Evolutionary conservation across 352 stramenopile genomes (phyloP).

Genomic region (Globisporangium spiculum): DNA sequence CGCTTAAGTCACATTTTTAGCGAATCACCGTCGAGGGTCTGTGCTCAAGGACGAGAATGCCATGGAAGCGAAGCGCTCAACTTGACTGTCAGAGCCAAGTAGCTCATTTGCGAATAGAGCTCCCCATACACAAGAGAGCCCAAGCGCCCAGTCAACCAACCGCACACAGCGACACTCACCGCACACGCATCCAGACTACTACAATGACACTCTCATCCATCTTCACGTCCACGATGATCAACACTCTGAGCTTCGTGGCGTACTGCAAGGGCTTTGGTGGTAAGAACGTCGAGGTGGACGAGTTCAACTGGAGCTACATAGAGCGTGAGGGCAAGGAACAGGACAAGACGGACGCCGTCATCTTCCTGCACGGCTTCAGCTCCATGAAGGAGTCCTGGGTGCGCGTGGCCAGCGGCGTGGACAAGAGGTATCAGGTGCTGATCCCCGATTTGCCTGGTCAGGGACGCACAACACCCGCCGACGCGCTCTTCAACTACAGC

Average conservation of each 20-base stretch:
- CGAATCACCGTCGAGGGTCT: background rate
- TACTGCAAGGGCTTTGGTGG: slow-evolving; percentile 53
- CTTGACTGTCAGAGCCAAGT: background rate
- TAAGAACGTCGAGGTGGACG: slow-evolving; percentile 42
- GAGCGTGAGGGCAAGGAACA: slow-evolving; percentile 38
- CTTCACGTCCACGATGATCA: slow-evolving; percentile 29
- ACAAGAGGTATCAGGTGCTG: slow-evolving; percentile 56
- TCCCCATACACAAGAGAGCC: background rate
- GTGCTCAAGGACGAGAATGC: background rate
- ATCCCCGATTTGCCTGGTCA: slow-evolving; percentile 69
- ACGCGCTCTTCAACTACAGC: slow-evolving; percentile 44
- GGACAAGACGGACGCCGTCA: slow-evolving; percentile 45
- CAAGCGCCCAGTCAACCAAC: background rate
- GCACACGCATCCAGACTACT: background rate
- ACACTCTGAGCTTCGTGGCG: slow-evolving; percentile 44
- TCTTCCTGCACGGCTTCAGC: slow-evolving; percentile 76
- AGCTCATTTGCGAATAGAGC: background rate
- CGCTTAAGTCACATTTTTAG: background rate
- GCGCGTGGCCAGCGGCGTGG: slow-evolving; percentile 43
- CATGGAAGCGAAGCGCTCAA: background rate
- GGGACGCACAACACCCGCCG: slow-evolving; percentile 49
- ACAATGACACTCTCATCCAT: slow-evolving; percentile 25
- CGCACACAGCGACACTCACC: background rate
- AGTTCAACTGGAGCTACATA: slow-evolving; percentile 77
- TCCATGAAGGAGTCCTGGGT: slow-evolving; percentile 72